phyloP scores from a whole-genome alignment of 1,139 yeast species.

The Candida freyschussii region DNA sequence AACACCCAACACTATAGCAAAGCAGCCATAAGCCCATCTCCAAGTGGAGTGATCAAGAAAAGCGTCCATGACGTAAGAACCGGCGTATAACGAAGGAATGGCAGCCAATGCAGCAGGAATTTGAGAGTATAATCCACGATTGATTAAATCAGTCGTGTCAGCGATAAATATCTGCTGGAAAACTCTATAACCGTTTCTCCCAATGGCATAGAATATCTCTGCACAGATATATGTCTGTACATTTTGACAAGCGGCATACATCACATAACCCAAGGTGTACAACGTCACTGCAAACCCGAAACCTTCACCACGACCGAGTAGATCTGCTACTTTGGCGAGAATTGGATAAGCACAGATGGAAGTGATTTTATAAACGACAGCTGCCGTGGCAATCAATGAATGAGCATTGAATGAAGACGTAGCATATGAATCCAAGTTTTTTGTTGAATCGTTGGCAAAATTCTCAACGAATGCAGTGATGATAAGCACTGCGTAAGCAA shows the following conservation, averaged over 20 bases:
- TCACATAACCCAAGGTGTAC: conserved; percentile 30
- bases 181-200: conserved; percentile 33
- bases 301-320: conserved; percentile 38
- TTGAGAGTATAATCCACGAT: conserved; percentile 34
- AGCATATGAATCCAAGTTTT: conserved; percentile 29
- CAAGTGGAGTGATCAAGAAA: conserved; percentile 26
- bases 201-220: conserved; percentile 33
- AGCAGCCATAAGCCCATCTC: conserved; percentile 40
- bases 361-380: conserved; percentile 36
- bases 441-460: conserved; percentile 27
- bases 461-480: conserved; percentile 28
- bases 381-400: conserved; percentile 36
- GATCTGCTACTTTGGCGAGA: conserved; percentile 36
- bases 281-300: conserved; percentile 29
- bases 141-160: conserved; percentile 34
- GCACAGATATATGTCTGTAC: conserved; percentile 31
- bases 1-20: conserved; percentile 33
- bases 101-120: conserved; percentile 28
- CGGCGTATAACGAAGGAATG: conserved; percentile 25
- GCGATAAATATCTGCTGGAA: conserved; percentile 36
- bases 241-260: conserved; percentile 30
- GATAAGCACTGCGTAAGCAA: conserved; percentile 25
- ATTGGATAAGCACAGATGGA: conserved; percentile 37
- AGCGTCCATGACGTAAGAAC: conserved; percentile 25
- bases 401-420: conserved; percentile 36